A percentile compares a stretch with the other conserved stretches of the same genome.
Conservation (phyloP, 208 protist genomes). For the Trypanosomatidae sp. region DNA sequence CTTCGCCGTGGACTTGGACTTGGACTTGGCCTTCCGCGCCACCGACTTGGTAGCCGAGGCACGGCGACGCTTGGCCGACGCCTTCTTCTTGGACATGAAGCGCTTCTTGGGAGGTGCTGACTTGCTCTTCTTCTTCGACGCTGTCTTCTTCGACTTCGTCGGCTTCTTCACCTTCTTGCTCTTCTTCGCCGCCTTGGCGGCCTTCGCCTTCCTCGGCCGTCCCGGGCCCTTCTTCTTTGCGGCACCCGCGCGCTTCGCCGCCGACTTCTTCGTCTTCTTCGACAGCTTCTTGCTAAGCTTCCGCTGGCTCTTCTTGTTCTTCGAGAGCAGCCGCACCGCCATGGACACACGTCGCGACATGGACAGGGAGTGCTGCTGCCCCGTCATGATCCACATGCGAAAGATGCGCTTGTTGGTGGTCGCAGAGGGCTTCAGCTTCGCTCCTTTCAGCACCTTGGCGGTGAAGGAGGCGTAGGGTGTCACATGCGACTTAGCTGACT, state of each 20-base stretch:
- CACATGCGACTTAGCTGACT: no score
- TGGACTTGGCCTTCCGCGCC: constrained; percentile 10
- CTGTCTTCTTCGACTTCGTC: background rate
- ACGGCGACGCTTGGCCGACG: no score
- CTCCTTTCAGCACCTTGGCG: constrained; percentile 17
- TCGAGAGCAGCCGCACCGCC: constrained; percentile 37
- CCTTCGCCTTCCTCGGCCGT: no score
- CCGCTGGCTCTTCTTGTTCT: constrained; percentile 13
- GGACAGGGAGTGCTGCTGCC: constrained; percentile 18
- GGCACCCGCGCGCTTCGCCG: no score
- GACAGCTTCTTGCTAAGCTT: constrained; percentile 9
- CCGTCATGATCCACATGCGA: constrained; percentile 30
- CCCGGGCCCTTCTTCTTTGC: no score
- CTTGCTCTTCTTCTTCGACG: background rate
- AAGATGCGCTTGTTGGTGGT: constrained; percentile 15
- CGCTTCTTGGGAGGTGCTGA: background rate
- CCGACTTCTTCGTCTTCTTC: constrained; percentile 11
- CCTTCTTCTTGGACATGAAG: background rate
- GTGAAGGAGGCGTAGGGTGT: constrained; percentile 28
- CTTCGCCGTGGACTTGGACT: background rate
- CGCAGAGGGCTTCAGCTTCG: constrained; percentile 11
- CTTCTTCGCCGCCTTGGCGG: no score
- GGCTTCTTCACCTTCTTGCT: constrained; percentile 6
- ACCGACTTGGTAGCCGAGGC: no score
- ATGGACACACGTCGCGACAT: constrained; percentile 19